Evolutionary conservation across 2,329 filamentous ascomycete species (phyloP), one percentile per base, ranked within the genome.

Genomic region (Fusarium poae): DNA sequence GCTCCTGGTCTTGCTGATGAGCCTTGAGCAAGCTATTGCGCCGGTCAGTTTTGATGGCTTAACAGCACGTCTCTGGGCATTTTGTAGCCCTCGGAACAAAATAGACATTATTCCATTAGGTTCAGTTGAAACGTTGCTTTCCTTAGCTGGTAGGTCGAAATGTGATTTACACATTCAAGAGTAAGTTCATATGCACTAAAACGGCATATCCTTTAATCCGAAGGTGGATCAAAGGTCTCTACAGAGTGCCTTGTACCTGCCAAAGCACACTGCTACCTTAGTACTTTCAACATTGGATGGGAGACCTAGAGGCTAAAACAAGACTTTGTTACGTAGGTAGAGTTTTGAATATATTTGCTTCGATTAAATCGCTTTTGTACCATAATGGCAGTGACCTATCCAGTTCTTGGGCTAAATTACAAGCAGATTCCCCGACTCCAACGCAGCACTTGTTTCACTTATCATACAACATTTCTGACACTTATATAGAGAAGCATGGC

Each of bases 71-170:
- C 59, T 53, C 48, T 51, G 56, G 46, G 30, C 51, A 21, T 34
- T 62, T 5, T 39, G 43, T 37, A 56, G 20, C 35, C 57, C 62
- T 25, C 57, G 60, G 62, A 49, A 46, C 44, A 57, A 40, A 32
- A 52, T 27, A 53, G 57, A 53, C 69, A 70, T 70, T 40, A 56
- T 72, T 61, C 43, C 54, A 68, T 62, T 13, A 54, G 25, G 15
- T 53, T 45, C 39, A 39, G 42, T 58, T 44, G 40, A 15, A 40
- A 13, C 45, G 49, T 30, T 34, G 48, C 30, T 35, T 35, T 40
- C 20, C 37, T 29, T 20, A 23, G 8, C 16, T 16, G 13, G 21
- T 23, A 29, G 6, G 27, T 29, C n/a, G 25, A 25, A 25, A 34
- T 21, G 37, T 35, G 11, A 44, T 35, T 15, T 49, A 30, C 43